phyloP scores from a whole-genome alignment of 164 flowering plant species.

The Nymphaea thermarum region DNA sequence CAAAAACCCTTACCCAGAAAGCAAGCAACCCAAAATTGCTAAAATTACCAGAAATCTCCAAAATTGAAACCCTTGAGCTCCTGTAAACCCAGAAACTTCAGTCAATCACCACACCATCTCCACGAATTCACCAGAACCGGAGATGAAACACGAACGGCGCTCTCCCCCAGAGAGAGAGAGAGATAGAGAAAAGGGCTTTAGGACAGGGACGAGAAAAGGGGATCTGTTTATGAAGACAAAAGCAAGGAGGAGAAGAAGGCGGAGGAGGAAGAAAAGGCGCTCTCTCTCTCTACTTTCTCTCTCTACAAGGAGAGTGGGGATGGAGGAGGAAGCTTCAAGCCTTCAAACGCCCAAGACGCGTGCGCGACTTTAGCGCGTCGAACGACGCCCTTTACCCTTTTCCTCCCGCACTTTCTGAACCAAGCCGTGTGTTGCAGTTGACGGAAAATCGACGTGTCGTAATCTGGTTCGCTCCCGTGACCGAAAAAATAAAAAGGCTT shows the following conservation, averaged over 20 bases:
- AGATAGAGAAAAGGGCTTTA: background rate
- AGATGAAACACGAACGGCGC: background rate
- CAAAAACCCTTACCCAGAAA: no score
- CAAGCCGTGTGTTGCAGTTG: no score
- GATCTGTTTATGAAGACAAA: background rate
- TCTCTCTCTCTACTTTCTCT: background rate
- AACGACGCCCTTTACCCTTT: background rate
- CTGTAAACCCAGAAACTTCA: no score
- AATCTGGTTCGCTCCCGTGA: no score
- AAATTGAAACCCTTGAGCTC: no score
- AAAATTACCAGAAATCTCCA: no score
- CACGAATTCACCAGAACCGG: background rate
- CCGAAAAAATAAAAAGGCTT: no score
- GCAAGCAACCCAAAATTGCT: no score
- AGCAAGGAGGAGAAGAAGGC: background rate
- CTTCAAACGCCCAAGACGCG: background rate
- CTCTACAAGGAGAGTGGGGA: background rate
- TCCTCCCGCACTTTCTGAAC: no score
- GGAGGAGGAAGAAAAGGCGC: no score
- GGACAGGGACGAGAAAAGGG: background rate
- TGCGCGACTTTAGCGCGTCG: background rate
- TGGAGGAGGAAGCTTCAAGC: background rate
- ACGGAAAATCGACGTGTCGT: no score
- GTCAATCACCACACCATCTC: no score
- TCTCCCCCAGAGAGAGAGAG: background rate